These are phyloP conservation scores for Gonapodya prolifera DNA, from an alignment of 192 early-diverging fungal genomes.

Conservation along the genomic window DNA sequence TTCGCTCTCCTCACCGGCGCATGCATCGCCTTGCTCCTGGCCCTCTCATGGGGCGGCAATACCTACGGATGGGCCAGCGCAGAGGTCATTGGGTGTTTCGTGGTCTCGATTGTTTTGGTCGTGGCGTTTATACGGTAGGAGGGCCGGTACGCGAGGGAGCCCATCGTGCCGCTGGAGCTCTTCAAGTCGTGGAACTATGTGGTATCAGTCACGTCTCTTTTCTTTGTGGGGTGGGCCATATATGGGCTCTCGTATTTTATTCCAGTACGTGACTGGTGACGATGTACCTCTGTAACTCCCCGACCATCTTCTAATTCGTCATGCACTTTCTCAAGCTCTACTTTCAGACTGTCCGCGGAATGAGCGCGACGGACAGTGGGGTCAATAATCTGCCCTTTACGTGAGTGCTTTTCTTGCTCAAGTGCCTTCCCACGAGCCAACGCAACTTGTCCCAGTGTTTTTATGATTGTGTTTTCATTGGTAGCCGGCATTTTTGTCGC, in stretches of 20 bases:
- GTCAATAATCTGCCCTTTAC: neutral
- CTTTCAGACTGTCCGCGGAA: neutral
- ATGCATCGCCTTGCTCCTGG: conserved; percentile 31
- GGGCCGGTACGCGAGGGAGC: neutral
- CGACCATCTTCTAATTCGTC: neutral
- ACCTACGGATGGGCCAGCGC: conserved; percentile 4
- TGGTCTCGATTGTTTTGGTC: conserved; percentile 14
- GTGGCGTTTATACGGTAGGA: neutral
- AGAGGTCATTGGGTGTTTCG: neutral
- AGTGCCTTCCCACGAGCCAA: no score
- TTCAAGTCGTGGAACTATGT: neutral
- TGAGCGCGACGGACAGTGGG: neutral
- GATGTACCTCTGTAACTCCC: neutral
- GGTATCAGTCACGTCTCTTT: neutral
- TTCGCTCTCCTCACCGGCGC: conserved; percentile 6
- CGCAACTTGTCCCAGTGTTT: no score
- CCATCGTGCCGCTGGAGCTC: neutral
- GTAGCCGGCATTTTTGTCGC: no score
- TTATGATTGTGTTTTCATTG: no score
- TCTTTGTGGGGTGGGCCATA: no score
- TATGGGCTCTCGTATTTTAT: no score
- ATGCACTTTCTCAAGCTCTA: neutral
- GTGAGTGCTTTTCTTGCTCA: no score
- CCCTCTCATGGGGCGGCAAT: conserved; percentile 35
- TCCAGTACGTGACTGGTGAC: no score